Percentiles rank a stretch among this genome's conserved stretches.
Conservation (phyloP, 1,284 basidiomycete genomes). For the Boletus smithii region DNA sequence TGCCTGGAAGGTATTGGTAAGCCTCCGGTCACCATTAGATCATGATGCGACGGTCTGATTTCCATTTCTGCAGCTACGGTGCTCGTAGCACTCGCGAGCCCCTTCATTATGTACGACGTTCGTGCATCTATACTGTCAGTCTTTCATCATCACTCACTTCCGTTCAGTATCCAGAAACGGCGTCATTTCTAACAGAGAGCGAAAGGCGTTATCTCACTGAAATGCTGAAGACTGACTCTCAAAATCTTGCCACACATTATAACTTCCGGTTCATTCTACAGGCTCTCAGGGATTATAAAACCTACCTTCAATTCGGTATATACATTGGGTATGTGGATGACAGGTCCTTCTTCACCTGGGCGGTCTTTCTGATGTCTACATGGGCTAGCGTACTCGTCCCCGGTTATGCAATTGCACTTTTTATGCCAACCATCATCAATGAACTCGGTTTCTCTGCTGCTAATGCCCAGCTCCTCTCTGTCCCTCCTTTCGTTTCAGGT, state of each 20-base stretch:
- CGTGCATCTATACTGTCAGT: not conserved
- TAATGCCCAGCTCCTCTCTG: constrained; percentile 10
- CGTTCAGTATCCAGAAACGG: constrained; percentile 41
- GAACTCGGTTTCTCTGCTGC: constrained; percentile 51
- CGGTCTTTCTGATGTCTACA: constrained; percentile 7
- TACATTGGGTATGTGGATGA: constrained; percentile 36
- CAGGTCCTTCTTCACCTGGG: not conserved
- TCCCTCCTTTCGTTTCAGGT: constrained; percentile 46
- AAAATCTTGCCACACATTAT: constrained; percentile 25
- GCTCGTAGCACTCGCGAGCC: constrained; percentile 36
- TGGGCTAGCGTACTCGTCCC: constrained; percentile 41
- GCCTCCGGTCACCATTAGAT: not conserved
- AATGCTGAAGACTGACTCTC: constrained; percentile 38
- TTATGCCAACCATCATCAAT: constrained; percentile 52
- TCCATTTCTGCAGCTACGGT: constrained; percentile 28
- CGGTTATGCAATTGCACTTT: constrained; percentile 53
- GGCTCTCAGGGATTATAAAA: constrained; percentile 40
- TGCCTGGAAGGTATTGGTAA: constrained; percentile 26
- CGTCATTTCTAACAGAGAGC: constrained; percentile 36
- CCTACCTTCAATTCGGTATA: constrained; percentile 40
- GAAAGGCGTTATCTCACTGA: constrained; percentile 34
- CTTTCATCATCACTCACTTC: not conserved
- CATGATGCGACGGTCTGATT: not conserved
- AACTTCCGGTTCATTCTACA: constrained; percentile 36
- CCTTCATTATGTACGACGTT: constrained; percentile 42